phyloP scores from a whole-genome alignment of 768 basidiomycete genomes.

The Podaxis sp. region DNA sequence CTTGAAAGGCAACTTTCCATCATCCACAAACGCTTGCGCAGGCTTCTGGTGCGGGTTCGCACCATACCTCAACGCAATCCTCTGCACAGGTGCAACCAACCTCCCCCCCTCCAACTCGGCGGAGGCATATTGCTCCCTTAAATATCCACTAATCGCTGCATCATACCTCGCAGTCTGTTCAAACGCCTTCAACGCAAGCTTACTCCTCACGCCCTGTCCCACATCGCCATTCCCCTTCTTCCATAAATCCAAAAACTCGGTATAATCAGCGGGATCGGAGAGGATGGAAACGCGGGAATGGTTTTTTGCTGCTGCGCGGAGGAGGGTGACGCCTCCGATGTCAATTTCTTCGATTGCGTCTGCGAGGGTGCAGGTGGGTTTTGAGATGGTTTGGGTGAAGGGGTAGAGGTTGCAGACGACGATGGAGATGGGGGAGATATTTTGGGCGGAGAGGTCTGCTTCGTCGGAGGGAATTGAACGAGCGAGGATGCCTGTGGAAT shows the following conservation, averaged over 20 bases:
- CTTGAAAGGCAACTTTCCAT: slow-evolving; percentile 91
- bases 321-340: slow-evolving; percentile 96
- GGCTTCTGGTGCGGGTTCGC: slow-evolving; percentile 99
- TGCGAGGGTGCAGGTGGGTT: slow-evolving; percentile 83
- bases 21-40: slow-evolving; percentile 89
- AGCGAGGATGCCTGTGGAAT: slow-evolving; percentile 81
- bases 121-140: slow-evolving; percentile 92
- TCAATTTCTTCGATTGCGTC: slow-evolving; percentile 97
- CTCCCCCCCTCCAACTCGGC: slow-evolving; percentile 62
- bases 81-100: slow-evolving; percentile 69
- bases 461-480: slow-evolving; percentile 89
- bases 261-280: slow-evolving; percentile 87
- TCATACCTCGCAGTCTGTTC: slow-evolving; percentile 96
- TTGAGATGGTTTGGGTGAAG: slow-evolving; percentile 86
- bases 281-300: slow-evolving; percentile 89
- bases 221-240: slow-evolving; percentile 68
- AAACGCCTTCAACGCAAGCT: slow-evolving; percentile 93
- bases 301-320: slow-evolving; percentile 98
- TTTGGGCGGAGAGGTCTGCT: slow-evolving; percentile 75
- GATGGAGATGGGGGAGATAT: slow-evolving; percentile 90
- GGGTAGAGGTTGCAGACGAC: slow-evolving; percentile 99
- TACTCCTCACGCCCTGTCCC: slow-evolving; percentile 63
- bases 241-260: slow-evolving; percentile 75
- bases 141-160: slow-evolving; percentile 93
- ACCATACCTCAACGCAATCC: slow-evolving; percentile 86